phyloP scores from a whole-genome alignment of 441 rosid species.

The Viola pubescens region DNA sequence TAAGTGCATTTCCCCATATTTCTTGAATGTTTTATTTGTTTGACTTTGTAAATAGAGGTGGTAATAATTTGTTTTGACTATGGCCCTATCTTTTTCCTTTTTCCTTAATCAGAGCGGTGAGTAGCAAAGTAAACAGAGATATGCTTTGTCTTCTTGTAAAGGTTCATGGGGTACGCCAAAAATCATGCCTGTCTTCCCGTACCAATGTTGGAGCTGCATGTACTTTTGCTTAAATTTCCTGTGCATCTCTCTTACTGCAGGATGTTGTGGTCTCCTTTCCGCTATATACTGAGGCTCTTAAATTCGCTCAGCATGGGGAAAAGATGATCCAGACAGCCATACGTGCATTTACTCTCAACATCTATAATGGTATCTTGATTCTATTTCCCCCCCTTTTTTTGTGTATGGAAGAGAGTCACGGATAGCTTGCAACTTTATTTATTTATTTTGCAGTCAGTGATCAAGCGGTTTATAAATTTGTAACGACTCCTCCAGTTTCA shows the following conservation, averaged over 20 bases:
- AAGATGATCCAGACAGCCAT: slow-evolving; percentile 80
- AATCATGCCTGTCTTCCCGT: neutral
- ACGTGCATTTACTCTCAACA: slow-evolving; percentile 59
- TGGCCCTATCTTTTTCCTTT: neutral
- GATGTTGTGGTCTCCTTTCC: slow-evolving; percentile 59
- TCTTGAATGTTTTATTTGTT: neutral
- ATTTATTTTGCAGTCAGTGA: slow-evolving; percentile 55
- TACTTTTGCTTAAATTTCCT: neutral
- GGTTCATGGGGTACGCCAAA: slow-evolving; percentile 51
- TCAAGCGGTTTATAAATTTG: slow-evolving; percentile 43
- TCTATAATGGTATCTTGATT: slow-evolving; percentile 45
- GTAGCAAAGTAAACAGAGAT: slow-evolving; percentile 54
- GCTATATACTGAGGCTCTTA: slow-evolving; percentile 52
- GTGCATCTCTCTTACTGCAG: slow-evolving; percentile 25
- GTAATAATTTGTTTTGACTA: slow-evolving; percentile 8
- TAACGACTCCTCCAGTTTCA: slow-evolving; percentile 53
- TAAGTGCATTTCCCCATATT: neutral
- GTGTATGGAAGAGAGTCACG: slow-evolving; percentile 11
- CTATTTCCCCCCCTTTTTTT: slow-evolving; percentile 9
- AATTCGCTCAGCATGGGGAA: slow-evolving; percentile 61
- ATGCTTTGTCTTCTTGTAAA: slow-evolving; percentile 67
- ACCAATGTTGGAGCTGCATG: neutral
- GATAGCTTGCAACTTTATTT: slow-evolving; percentile 21
- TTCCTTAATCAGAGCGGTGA: slow-evolving; percentile 53
- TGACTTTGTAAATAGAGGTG: neutral